phyloP scores from a whole-genome alignment of 352 stramenopile genomes.

The Phytophthora chlamydospora region DNA sequence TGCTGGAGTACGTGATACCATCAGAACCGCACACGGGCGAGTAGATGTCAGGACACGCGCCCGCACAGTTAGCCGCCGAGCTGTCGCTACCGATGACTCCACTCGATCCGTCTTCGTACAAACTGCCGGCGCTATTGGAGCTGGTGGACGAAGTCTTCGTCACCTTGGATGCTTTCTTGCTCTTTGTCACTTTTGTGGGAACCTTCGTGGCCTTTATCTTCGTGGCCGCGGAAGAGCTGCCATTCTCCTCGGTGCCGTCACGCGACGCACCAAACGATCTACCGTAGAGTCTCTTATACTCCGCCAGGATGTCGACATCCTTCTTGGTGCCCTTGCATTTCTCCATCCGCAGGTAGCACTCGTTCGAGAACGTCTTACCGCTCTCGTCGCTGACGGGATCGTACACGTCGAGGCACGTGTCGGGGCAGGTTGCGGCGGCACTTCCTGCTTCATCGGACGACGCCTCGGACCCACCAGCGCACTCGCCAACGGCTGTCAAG shows the following conservation, averaged over 20 bases:
- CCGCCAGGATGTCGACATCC: slow-evolving; percentile 19
- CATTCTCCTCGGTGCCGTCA: slow-evolving; percentile 16
- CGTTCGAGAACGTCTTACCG: slow-evolving; percentile 44
- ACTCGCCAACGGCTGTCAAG: slow-evolving; percentile 21
- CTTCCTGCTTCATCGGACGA: slow-evolving; percentile 18
- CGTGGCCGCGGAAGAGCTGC: slow-evolving; percentile 2
- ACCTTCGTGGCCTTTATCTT: not conserved
- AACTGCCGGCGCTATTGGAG: slow-evolving; percentile 11
- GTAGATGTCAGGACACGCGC: slow-evolving; percentile 36
- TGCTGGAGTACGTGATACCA: slow-evolving; percentile 37
- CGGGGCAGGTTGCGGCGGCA: slow-evolving; percentile 23
- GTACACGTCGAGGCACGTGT: slow-evolving; percentile 46
- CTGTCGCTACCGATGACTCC: slow-evolving; percentile 19
- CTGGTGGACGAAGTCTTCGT: slow-evolving; percentile 16
- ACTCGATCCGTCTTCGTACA: slow-evolving; percentile 23
- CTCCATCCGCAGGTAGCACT: slow-evolving; percentile 43
- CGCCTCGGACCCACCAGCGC: slow-evolving; percentile 13
- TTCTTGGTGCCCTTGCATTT: slow-evolving; percentile 42
- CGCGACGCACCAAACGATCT: slow-evolving; percentile 20
- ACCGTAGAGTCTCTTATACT: slow-evolving; percentile 24
- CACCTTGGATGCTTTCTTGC: slow-evolving; percentile 18
- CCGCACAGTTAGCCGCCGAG: slow-evolving; percentile 9
- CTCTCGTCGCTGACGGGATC: slow-evolving; percentile 42
- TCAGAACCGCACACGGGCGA: slow-evolving; percentile 45
- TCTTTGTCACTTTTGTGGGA: slow-evolving; percentile 16